These are phyloP conservation scores for Citropsis articulata DNA, from an alignment of 345 rosid genomes.

Conservation along the genomic window DNA sequence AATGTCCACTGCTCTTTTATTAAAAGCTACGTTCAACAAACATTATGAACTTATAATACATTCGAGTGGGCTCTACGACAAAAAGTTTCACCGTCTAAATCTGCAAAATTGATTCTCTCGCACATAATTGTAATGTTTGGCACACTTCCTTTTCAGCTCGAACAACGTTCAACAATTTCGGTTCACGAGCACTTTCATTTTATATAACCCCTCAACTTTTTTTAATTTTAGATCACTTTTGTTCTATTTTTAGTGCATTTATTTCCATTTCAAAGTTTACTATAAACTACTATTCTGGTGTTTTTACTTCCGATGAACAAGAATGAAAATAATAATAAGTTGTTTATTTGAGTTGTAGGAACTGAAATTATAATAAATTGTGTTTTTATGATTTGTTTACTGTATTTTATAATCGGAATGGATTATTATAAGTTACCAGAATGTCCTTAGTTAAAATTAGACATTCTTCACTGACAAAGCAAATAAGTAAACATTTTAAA, in stretches of 20 bases:
- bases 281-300: too few relatives aligned
- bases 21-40: neutral
- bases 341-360: fast-evolving
- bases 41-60: too few relatives aligned
- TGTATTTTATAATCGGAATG: fast-evolving
- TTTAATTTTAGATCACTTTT: neutral
- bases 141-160: conserved; percentile 3
- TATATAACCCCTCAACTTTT: too few relatives aligned
- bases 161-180: neutral
- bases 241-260: neutral
- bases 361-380: fast-evolving
- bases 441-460: too few relatives aligned
- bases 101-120: neutral
- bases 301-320: too few relatives aligned
- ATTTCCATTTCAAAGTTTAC: neutral
- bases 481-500: too few relatives aligned
- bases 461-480: too few relatives aligned
- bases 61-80: neutral
- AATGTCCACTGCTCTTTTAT: neutral
- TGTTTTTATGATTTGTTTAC: too few relatives aligned
- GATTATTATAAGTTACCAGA: fast-evolving
- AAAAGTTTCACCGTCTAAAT: neutral
- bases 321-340: too few relatives aligned
- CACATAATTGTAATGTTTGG: neutral
- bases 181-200: neutral